Base-by-base conservation (phyloP, 192 early-diverging fungal genomes). In the Fimicolochytrium jonesii region DNA sequence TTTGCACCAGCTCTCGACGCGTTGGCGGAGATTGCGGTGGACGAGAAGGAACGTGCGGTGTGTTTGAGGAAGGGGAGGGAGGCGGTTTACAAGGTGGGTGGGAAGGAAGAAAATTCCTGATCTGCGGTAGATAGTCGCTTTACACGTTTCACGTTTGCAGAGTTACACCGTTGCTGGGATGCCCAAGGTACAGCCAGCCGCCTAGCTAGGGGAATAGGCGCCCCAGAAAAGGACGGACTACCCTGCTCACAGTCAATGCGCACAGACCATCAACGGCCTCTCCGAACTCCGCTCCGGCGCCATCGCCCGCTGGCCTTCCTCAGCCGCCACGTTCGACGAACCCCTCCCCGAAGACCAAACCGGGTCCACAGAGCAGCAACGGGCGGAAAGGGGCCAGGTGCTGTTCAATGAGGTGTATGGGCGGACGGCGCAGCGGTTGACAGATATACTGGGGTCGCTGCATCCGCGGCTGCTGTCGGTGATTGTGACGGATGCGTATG, bases 401-500 rank as follows among this genome's bases (percentile, higher is more conserved):
- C 17, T 64, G 4, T 64, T 64, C 49, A 29, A 64, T 33, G 13
- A n/a, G 25, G 49, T 64, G 4, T 64, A 64, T 43, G 49, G 17
- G 4, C 25, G 20, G 5, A 42, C 52, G 11, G 52, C 62, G 2
- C 34, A 31, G 30, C 20, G 43, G 23, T 23, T 64, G 26, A 42
- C 28, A 26, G 13, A 49, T n/a, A 56, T 55, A 5, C 39, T 64
- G 28, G n/a, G 51, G 6, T 10, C 22, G 11, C 35, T 64, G 7
- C 62, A 64, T 36, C 62, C 62, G 18, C 36, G 55, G 13, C 52
- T 64, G 2, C 3, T 64, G 9, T 18, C 37, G 11, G 20, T 64
- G 10, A 64, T 64, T 25, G 22, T 64, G 10, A n/a, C 35, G 4
- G 62, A 64, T 32, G 32, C 62, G 13, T 64, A 64, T 23, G 62